Base-by-base conservation (phyloP, 805 yeast species). In the Groenewaldozyma tartarivorans region DNA sequence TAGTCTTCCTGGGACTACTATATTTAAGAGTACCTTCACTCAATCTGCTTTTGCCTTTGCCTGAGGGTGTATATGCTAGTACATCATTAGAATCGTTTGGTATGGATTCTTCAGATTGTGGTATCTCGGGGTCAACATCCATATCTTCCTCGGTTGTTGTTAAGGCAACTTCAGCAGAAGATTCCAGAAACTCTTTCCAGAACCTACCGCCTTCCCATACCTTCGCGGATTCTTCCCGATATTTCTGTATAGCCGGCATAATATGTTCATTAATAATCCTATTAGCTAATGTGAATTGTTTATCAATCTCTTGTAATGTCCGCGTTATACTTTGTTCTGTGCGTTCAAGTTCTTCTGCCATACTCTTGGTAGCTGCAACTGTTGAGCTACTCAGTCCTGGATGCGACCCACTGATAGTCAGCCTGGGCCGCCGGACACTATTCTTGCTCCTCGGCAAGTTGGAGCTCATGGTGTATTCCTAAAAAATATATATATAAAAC, bases 321-420 rank as follows among this genome's bases (percentile, higher is more conserved):
- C 81, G 58, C 0, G 94, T 84, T 33, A 84, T 81, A 53, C 79
- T 81, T 56, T 82, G 94, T 52, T 86, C 94, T 34, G 84, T 58
- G 50, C 74, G 67, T 52, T 85, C 94, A 53, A 79, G 59, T 57
- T 74, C 63, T 22, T 53, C 57, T 11, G 57, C 47, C 66, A 45
- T 33, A 2, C 31, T 38, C 24, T 17, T 15, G 22, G 41, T 37
- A 16, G 42, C 37, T 13, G 43, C 20, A n/a, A 20, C 37, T 5
- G 35, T 40, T 26, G 22, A 36, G 6, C 32, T 29, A 4, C 41
- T 26, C n/a, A n/a, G 22, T 38, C 30, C 45, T n/a, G n/a, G n/a
- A 21, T 17, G 22, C 11, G 22, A 20, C 7, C 40, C 40, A 5
- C 39, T 20, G 9, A 38, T 17, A 5, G 40, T 31, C 40, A 31